A percentile compares a stretch with the other conserved stretches of the same genome.
Evolutionary conservation across 2,329 filamentous ascomycete genomes (phyloP).

Genomic region (Colletotrichum liriopes): DNA sequence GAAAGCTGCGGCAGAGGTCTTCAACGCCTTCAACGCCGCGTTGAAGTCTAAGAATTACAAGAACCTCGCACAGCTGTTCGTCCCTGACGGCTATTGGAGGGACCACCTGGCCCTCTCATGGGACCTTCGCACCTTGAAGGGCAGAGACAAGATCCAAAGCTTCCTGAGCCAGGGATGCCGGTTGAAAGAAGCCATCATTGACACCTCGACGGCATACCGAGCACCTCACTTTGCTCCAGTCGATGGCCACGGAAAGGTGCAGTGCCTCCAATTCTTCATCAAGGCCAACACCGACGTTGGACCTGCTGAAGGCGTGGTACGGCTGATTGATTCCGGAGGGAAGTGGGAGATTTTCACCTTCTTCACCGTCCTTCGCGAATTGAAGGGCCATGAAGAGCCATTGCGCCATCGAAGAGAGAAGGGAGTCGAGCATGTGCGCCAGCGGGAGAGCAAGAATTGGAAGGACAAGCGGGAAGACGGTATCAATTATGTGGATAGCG

Average conservation of each 20-base stretch:
- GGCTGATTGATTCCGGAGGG: slow-evolving; percentile 58
- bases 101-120: slow-evolving; percentile 72
- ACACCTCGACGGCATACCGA: slow-evolving; percentile 60
- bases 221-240: slow-evolving; percentile 62
- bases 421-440: slow-evolving; percentile 67
- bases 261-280: slow-evolving; percentile 72
- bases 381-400: slow-evolving; percentile 65
- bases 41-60: slow-evolving; percentile 55
- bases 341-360: slow-evolving; percentile 71
- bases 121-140: slow-evolving; percentile 66
- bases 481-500: slow-evolving; percentile 36
- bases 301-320: slow-evolving; percentile 68
- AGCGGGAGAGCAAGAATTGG: slow-evolving; percentile 48
- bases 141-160: slow-evolving; percentile 54
- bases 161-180: slow-evolving; percentile 55
- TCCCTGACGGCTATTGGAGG: slow-evolving; percentile 67
- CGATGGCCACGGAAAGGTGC: slow-evolving; percentile 64
- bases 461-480: slow-evolving; percentile 41
- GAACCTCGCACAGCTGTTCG: slow-evolving; percentile 57
- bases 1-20: slow-evolving; percentile 55
- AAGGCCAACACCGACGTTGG: slow-evolving; percentile 69
- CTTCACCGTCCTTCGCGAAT: slow-evolving; percentile 66
- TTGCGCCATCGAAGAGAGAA: slow-evolving; percentile 59
- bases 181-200: slow-evolving; percentile 61
- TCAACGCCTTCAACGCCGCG: slow-evolving; percentile 59